phyloP scores from a whole-genome alignment of 768 basidiomycete genomes.

The Suillus subluteus region DNA sequence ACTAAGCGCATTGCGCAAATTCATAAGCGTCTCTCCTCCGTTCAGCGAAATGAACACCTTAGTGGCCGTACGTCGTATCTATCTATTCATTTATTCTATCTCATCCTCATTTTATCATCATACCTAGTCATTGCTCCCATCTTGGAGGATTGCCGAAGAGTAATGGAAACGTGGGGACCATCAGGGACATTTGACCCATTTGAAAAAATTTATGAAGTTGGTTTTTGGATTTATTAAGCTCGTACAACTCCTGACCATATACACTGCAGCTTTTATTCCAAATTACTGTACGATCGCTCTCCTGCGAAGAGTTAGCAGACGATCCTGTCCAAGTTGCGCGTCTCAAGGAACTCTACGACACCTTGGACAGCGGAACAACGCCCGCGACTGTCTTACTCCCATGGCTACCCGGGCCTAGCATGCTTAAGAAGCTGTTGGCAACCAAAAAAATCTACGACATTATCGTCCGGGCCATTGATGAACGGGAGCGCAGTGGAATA shows the following conservation, averaged over 20 bases:
- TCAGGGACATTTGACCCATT: slow-evolving; percentile 74
- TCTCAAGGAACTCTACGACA: slow-evolving; percentile 67
- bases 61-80: slow-evolving; percentile 52
- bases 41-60: slow-evolving; percentile 66
- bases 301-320: slow-evolving; percentile 71
- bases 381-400: slow-evolving; percentile 74
- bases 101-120: not conserved
- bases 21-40: slow-evolving; percentile 68
- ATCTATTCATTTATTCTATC: not conserved
- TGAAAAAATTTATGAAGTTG: slow-evolving; percentile 67
- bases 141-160: slow-evolving; percentile 61
- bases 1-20: slow-evolving; percentile 63
- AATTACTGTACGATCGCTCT: slow-evolving; percentile 67
- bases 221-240: slow-evolving; percentile 23
- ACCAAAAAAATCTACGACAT: slow-evolving; percentile 81
- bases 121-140: slow-evolving; percentile 64
- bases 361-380: slow-evolving; percentile 70
- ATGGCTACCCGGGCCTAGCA: slow-evolving; percentile 76
- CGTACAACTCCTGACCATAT: slow-evolving; percentile 18
- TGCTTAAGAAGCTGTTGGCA: slow-evolving; percentile 69
- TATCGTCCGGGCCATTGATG: slow-evolving; percentile 55
- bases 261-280: slow-evolving; percentile 66
- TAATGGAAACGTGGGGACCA: slow-evolving; percentile 67
- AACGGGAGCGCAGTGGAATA: slow-evolving; percentile 59
- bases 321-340: slow-evolving; percentile 62